These are phyloP conservation scores for Rhizopus delemar DNA, from an alignment of 371 early-diverging fungal species.

Conservation along the genomic window DNA sequence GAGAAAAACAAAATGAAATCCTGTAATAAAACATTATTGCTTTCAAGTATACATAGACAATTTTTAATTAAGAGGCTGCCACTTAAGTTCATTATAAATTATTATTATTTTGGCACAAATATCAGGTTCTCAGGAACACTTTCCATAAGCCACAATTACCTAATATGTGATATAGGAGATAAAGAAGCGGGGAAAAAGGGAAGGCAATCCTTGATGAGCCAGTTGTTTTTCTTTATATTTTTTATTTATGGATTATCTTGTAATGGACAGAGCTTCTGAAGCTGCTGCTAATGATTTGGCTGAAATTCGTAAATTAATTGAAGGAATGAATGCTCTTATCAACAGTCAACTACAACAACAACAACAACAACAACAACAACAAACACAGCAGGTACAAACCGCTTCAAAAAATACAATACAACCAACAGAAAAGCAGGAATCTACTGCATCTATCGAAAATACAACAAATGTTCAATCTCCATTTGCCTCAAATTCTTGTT, in stretches of 20 bases:
- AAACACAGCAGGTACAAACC: constrained; percentile 15
- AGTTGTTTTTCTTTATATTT: background rate
- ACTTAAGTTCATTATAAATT: no score
- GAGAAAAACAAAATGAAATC: background rate
- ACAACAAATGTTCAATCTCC: constrained; percentile 3
- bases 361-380: constrained; percentile 30
- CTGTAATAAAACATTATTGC: background rate
- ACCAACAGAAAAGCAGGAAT: background rate
- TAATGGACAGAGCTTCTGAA: constrained; percentile 49
- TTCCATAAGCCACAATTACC: no score
- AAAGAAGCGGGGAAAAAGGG: no score
- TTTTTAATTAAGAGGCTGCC: no score
- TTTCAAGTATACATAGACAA: background rate
- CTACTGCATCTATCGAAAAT: background rate
- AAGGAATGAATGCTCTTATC: constrained; percentile 52
- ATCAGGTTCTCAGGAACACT: no score
- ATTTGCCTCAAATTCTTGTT: background rate
- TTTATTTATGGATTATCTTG: constrained; percentile 14
- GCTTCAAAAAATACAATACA: background rate
- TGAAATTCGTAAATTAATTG: constrained; percentile 52
- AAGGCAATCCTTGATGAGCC: background rate
- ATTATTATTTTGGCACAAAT: no score
- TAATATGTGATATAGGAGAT: no score
- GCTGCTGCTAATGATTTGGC: constrained; percentile 53
- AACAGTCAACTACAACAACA: constrained; percentile 39